These are phyloP conservation scores for Curvularia hawaiiensis DNA, from an alignment of 2,329 filamentous ascomycete genomes.

Conservation along the genomic window DNA sequence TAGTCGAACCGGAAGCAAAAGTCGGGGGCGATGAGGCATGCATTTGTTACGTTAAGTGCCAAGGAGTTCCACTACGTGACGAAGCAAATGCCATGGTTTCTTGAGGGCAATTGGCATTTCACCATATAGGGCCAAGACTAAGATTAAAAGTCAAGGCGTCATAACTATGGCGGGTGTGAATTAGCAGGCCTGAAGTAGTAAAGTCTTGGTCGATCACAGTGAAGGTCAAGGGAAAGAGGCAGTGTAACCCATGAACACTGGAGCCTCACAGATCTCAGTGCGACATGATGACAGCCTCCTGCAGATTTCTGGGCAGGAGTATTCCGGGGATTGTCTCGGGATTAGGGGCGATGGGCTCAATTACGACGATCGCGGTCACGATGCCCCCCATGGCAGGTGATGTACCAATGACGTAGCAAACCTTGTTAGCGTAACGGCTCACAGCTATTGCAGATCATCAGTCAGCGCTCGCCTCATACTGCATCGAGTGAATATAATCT, in stretches of 20 bases:
- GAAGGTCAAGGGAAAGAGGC: neutral
- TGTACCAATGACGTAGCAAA: neutral
- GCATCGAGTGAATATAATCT: neutral
- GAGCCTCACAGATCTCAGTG: slow-evolving; percentile 1
- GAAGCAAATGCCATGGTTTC: slow-evolving; percentile 8
- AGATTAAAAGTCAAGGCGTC: slow-evolving; percentile 10
- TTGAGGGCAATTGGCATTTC: slow-evolving; percentile 17
- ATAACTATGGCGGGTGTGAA: neutral
- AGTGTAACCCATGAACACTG: neutral
- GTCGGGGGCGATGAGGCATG: neutral
- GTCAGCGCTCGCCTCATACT: neutral
- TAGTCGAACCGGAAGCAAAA: neutral
- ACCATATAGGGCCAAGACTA: slow-evolving; percentile 1
- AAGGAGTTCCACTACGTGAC: neutral
- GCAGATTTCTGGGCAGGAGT: neutral
- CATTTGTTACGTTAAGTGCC: slow-evolving; percentile 1
- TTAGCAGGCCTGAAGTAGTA: neutral
- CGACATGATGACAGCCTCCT: neutral
- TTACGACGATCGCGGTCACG: neutral
- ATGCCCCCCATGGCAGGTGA: neutral
- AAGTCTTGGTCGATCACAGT: neutral
- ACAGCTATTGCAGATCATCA: neutral
- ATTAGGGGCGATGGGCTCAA: neutral
- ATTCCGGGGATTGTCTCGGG: neutral
- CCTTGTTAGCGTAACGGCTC: neutral